phyloP scores from a whole-genome alignment of 768 basidiomycete species.

The Exidia glandulosa region DNA sequence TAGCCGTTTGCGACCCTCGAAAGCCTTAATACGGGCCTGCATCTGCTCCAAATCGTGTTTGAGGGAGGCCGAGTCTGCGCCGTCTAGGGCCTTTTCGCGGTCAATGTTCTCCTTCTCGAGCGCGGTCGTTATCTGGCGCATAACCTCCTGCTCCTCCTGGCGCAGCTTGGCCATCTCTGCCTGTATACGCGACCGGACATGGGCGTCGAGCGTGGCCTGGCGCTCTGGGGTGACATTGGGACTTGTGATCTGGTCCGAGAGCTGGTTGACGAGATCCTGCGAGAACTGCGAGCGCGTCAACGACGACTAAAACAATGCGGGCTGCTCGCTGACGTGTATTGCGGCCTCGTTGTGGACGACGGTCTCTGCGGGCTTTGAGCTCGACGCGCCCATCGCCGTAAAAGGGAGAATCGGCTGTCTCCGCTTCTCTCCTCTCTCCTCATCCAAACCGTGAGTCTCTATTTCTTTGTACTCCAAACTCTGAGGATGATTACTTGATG shows the following conservation, averaged over 20 bases:
- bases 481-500: constrained; percentile 45
- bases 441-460: not conserved
- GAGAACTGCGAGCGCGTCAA: constrained; percentile 47
- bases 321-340: constrained; percentile 26
- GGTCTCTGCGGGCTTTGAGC: constrained; percentile 54
- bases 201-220: constrained; percentile 62
- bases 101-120: constrained; percentile 85
- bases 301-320: not conserved
- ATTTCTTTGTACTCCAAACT: constrained; percentile 1
- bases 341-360: constrained; percentile 44
- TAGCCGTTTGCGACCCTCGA: constrained; percentile 45
- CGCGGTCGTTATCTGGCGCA: constrained; percentile 61
- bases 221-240: constrained; percentile 53
- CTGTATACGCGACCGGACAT: constrained; percentile 61
- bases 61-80: constrained; percentile 33
- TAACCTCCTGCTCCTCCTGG: constrained; percentile 58
- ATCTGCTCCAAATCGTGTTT: constrained; percentile 70
- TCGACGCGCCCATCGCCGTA: constrained; percentile 49
- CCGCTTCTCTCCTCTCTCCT: not conserved
- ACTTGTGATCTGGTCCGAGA: constrained; percentile 52
- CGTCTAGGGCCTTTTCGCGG: constrained; percentile 49
- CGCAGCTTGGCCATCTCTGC: constrained; percentile 55
- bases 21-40: constrained; percentile 58
- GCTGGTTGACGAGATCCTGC: constrained; percentile 69
- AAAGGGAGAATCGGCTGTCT: not conserved